Conservation (phyloP, 2,329 filamentous ascomycete genomes). For the Botrytis fragariae region DNA sequence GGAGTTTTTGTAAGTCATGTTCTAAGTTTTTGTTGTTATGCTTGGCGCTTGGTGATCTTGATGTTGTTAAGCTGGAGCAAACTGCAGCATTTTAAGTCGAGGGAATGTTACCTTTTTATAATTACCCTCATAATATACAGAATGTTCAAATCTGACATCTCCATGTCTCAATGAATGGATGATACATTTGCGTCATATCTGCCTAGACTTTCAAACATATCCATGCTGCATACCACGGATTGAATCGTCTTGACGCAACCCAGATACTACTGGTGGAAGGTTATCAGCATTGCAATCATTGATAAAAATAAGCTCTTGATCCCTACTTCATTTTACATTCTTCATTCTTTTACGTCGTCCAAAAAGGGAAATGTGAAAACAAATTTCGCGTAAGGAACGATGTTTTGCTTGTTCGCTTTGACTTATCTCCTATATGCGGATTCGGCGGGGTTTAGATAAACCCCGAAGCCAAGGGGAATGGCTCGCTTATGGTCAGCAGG, state of each 20-base stretch:
- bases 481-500: not conserved
- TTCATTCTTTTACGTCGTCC: not conserved
- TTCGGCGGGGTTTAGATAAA: not conserved
- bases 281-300: not conserved
- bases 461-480: not conserved
- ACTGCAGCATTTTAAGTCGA: not conserved
- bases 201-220: not conserved
- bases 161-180: not conserved
- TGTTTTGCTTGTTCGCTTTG: not conserved
- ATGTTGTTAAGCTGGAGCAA: not conserved
- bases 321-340: not conserved
- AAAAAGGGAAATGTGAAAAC: not conserved
- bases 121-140: not conserved
- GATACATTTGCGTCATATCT: not conserved
- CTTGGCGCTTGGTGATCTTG: not conserved
- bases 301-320: not conserved
- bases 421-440: not conserved
- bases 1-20: constrained; percentile 29
- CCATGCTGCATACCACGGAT: not conserved
- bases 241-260: not conserved
- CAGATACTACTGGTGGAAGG: not conserved
- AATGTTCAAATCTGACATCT: not conserved
- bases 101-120: not conserved
- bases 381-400: not conserved
- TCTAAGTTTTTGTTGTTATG: not conserved